Conservation (phyloP, 2,329 filamentous ascomycete genomes). For the Hypomyces rosellus region DNA sequence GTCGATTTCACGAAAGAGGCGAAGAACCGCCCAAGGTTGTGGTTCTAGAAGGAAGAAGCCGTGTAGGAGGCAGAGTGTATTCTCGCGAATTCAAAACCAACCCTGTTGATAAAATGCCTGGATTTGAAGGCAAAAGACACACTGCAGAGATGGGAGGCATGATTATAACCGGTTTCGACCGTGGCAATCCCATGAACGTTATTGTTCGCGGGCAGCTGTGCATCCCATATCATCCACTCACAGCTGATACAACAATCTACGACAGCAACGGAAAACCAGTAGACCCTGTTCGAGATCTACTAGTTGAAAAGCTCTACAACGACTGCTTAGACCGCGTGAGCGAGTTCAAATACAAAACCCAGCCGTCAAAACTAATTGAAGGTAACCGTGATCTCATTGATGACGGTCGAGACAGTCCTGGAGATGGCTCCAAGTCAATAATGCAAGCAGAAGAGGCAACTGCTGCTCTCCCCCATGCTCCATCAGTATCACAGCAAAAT, state of each 20-base stretch:
- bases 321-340: conserved; percentile 89
- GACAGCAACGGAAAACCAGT: conserved; percentile 75
- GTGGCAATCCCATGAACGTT: conserved; percentile 88
- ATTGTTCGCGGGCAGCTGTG: conserved; percentile 86
- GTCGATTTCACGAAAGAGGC: conserved; percentile 56
- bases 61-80: conserved; percentile 89
- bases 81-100: conserved; percentile 64
- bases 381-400: conserved; percentile 79
- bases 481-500: conserved; percentile 47
- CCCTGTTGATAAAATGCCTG: conserved; percentile 43
- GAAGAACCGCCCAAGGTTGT: conserved; percentile 69
- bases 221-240: conserved; percentile 76
- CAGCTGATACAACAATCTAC: conserved; percentile 79
- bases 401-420: conserved; percentile 69
- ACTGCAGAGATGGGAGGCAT: conserved; percentile 97
- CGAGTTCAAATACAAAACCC: conserved; percentile 76
- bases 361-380: conserved; percentile 64
- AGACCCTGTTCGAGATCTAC: conserved; percentile 67
- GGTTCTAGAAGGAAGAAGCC: conserved; percentile 77
- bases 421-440: conserved; percentile 66
- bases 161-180: conserved; percentile 95
- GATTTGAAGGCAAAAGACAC: conserved; percentile 53
- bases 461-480: conserved; percentile 52
- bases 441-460: conserved; percentile 63
- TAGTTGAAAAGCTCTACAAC: conserved; percentile 90